Evolutionary conservation across 371 early-diverging fungal genomes (phyloP).

Genomic region (Dinochytrium kinnereticum): DNA sequence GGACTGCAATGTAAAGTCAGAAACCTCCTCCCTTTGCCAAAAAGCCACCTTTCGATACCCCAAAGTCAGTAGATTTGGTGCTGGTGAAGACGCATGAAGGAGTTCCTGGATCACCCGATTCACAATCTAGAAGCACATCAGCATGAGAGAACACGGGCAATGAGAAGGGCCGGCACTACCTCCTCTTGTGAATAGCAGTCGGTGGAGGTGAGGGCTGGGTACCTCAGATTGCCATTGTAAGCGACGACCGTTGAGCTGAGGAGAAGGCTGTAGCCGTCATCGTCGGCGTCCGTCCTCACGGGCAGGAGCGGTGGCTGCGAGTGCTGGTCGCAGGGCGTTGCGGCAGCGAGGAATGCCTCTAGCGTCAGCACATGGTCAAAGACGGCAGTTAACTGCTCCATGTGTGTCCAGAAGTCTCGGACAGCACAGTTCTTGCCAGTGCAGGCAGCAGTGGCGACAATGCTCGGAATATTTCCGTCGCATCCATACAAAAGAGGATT

Average conservation of each 20-base stretch:
- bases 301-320: not conserved
- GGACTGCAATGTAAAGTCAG: not conserved
- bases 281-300: not conserved
- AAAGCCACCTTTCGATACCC: constrained; percentile 33
- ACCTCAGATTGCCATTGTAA: not conserved
- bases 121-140: not conserved
- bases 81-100: not conserved
- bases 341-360: not conserved
- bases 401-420: not conserved
- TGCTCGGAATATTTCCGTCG: not conserved
- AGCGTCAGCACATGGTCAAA: not conserved
- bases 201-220: not conserved
- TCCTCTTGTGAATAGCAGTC: not conserved
- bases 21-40: too few species aligned
- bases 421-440: not conserved
- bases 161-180: not conserved
- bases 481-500: too few species aligned
- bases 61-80: constrained; percentile 30
- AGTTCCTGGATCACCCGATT: constrained; percentile 21
- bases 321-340: not conserved
- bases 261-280: not conserved
- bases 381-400: not conserved
- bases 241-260: not conserved
- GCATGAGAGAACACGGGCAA: not conserved
- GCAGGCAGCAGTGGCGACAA: not conserved